Conservation (phyloP, 805 yeast species). For the Ogataea ganodermae region DNA sequence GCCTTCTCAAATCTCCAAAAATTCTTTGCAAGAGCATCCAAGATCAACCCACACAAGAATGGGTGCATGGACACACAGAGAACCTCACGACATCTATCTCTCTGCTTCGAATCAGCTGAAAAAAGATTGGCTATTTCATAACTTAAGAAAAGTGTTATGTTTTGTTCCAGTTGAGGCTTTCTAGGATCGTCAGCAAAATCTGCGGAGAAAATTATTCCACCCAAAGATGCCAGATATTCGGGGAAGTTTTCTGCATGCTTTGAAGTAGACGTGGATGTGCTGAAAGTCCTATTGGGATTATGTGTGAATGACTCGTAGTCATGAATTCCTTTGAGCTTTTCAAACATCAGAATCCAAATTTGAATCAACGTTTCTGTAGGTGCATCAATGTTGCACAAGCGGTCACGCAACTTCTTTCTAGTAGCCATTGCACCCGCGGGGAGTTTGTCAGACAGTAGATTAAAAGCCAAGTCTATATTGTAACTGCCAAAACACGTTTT, state of each 20-base stretch:
- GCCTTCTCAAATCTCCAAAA: constrained; percentile 28
- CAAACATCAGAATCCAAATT: constrained; percentile 49
- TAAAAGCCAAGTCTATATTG: constrained; percentile 42
- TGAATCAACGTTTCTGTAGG: constrained; percentile 43
- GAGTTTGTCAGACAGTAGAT: constrained; percentile 55
- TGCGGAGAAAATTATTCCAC: constrained; percentile 57
- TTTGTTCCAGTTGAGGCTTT: constrained; percentile 28
- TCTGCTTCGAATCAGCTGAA: constrained; percentile 36
- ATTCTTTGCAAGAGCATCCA: constrained; percentile 25
- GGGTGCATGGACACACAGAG: constrained; percentile 54
- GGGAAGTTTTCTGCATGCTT: constrained; percentile 50
- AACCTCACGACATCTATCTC: constrained; percentile 75
- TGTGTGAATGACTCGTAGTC: constrained; percentile 9
- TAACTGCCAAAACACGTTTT: constrained; percentile 27
- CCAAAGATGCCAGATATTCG: constrained; percentile 69
- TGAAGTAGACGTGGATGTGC: not conserved
- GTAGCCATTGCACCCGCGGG: constrained; percentile 74
- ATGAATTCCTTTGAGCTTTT: constrained; percentile 24
- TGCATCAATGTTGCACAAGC: constrained; percentile 30
- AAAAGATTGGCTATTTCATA: constrained; percentile 29
- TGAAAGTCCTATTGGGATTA: constrained; percentile 9
- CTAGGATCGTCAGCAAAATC: constrained; percentile 31
- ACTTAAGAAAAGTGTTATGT: constrained; percentile 29
- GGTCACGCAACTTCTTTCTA: constrained; percentile 62
- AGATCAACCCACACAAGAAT: constrained; percentile 29